These are phyloP conservation scores for Singerocomus inundabilis DNA, from an alignment of 1,284 basidiomycete species.

Conservation along the genomic window DNA sequence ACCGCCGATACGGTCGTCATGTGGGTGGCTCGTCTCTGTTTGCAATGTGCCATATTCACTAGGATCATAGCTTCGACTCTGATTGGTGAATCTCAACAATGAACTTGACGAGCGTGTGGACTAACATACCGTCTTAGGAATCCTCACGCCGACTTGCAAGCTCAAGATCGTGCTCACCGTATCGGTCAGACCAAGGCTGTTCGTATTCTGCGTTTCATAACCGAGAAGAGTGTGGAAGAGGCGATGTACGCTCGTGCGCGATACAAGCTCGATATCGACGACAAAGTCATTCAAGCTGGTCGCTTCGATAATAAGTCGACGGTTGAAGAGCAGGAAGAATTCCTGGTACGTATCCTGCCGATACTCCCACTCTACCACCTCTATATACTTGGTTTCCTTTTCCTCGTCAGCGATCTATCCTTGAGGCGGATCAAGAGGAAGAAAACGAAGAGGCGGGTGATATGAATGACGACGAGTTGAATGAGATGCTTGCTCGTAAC, in stretches of 20 bases:
- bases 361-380: background rate
- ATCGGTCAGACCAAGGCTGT: slow-evolving; percentile 99
- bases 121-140: slow-evolving; percentile 55
- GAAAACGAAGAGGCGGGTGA: slow-evolving; percentile 93
- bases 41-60: slow-evolving; percentile 7
- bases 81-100: slow-evolving; percentile 57
- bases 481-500: slow-evolving; percentile 86
- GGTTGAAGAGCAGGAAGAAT: slow-evolving; percentile 95
- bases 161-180: slow-evolving; percentile 99
- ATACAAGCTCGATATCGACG: slow-evolving; percentile 98
- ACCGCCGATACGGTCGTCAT: slow-evolving; percentile 99
- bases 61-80: slow-evolving; percentile 71
- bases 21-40: slow-evolving; percentile 50
- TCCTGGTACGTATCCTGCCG: slow-evolving; percentile 61
- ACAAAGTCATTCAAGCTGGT: slow-evolving; percentile 99
- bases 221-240: slow-evolving; percentile 97
- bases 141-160: slow-evolving; percentile 97
- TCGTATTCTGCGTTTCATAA: slow-evolving; percentile 94
- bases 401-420: slow-evolving; percentile 66
- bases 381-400: slow-evolving; percentile 4
- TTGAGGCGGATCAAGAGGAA: slow-evolving; percentile 90
- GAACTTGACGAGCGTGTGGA: background rate
- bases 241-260: slow-evolving; percentile 94
- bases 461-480: slow-evolving; percentile 97
- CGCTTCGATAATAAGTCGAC: slow-evolving; percentile 99